Evolutionary conservation across 805 yeast species (phyloP), one percentile per base, ranked within the genome.

Genomic region (Schizosaccharomyces japonicus): DNA sequence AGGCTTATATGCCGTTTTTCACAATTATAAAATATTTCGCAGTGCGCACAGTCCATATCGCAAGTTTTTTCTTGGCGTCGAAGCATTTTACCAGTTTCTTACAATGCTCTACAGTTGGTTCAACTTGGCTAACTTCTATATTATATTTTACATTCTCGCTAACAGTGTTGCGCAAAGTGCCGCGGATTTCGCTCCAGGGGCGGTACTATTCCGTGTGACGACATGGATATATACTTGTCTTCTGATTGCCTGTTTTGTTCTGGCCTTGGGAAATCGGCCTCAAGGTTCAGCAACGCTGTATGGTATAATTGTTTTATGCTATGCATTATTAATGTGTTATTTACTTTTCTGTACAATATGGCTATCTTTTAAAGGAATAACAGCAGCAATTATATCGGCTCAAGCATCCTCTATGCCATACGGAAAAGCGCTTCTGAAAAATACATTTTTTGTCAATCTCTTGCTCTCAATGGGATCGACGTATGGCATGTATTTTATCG

Each of bases 211-310:
- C 29, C 42, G 36, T 27, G 19, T 50, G 7, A 21, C 15, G 10
- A 31, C 11, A 13, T 45, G 47, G 47, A 29, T 45, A 29, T 45
- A 45, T 31, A 39, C 27, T 7, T 19, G 40, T 23, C 30, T 45
- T 17, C 17, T 45, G 31, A 25, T 45, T 5, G 17, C 33, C n/a
- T 28, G 64, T 79, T 48, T 90, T 57, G 78, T 90, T 53, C 80
- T 85, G 32, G 84, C 95, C 0, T 80, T 90, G 72, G 99, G 99
- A 53, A 90, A 90, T 58, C 72, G 96, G 57, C 99, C 99, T 2
- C 96, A 90, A 56, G 98, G 98, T 30, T 42, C 33, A 7, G 13
- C 15, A 10, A 42, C 11, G n/a, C 25, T 27, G 17, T 42, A 28
- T 29, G 11, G n/a, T 10, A 26, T 21, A 6, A 28, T 27, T 11